Conservation (phyloP, 139 green algal species). For the Ettlia oleoabundans region DNA sequence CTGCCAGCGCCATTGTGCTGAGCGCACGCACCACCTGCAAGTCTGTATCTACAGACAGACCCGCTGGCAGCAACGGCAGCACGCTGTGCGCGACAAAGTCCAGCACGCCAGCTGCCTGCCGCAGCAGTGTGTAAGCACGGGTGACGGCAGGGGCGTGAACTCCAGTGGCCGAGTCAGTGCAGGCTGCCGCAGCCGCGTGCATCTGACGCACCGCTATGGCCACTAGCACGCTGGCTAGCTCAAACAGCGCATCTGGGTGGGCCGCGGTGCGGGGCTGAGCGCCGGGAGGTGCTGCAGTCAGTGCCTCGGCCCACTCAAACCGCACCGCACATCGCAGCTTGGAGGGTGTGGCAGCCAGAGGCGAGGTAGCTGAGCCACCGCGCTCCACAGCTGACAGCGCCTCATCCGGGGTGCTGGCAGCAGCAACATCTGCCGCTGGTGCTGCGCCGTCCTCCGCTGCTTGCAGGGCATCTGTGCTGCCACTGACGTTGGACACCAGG, state of each 20-base stretch:
- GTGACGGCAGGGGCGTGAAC: neutral
- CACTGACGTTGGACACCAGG: neutral
- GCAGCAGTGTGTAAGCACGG: constrained; percentile 46
- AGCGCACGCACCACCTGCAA: constrained; percentile 15
- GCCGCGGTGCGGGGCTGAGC: neutral
- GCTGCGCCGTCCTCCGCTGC: neutral
- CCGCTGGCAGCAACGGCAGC: constrained; percentile 21
- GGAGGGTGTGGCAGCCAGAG: neutral
- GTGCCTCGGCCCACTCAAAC: constrained; percentile 26
- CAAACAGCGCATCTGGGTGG: constrained; percentile 11
- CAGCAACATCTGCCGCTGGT: neutral
- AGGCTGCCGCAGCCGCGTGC: neutral
- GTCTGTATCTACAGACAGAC: neutral
- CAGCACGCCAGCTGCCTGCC: constrained; percentile 40
- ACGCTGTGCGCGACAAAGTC: constrained; percentile 15
- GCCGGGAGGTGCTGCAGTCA: neutral
- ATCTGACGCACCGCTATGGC: neutral
- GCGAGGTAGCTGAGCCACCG: neutral
- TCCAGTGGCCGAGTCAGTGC: neutral
- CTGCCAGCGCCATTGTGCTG: constrained; percentile 28
- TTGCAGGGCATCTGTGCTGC: too few species aligned
- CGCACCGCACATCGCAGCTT: constrained; percentile 7
- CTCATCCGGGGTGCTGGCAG: constrained; percentile 1
- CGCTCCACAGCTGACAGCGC: constrained; percentile 6
- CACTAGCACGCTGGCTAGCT: constrained; percentile 27